Percentiles rank a stretch among this genome's conserved stretches.
These are phyloP conservation scores for Didymella pinodella DNA, from an alignment of 2,329 filamentous ascomycete species.

Conservation along the genomic window DNA sequence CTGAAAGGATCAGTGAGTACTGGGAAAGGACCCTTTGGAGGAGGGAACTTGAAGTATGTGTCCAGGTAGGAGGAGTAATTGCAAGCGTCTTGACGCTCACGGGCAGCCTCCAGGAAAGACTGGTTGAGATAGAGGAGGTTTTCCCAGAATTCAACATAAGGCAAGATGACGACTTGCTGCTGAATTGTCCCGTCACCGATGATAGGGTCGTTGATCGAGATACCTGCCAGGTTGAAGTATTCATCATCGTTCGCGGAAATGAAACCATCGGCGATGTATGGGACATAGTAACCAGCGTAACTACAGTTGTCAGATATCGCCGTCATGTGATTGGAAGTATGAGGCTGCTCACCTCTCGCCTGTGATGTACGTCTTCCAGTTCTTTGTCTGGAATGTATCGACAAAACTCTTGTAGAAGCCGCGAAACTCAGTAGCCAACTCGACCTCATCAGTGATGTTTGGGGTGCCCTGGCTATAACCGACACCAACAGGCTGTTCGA, in stretches of 20 bases:
- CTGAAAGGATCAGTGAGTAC: slow-evolving; percentile 35
- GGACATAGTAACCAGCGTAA: slow-evolving; percentile 54
- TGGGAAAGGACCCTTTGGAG: slow-evolving; percentile 46
- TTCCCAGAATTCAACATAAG: slow-evolving; percentile 52
- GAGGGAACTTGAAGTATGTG: slow-evolving; percentile 53
- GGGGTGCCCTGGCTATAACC: slow-evolving; percentile 55
- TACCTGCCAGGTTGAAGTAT: slow-evolving; percentile 61
- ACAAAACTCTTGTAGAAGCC: slow-evolving; percentile 65
- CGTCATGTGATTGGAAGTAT: background rate
- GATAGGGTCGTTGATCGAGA: slow-evolving; percentile 59
- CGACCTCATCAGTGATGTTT: slow-evolving; percentile 57
- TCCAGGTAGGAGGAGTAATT: slow-evolving; percentile 35
- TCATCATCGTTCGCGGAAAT: slow-evolving; percentile 61
- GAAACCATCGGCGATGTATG: slow-evolving; percentile 65
- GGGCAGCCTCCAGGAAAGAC: slow-evolving; percentile 50
- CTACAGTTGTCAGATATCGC: background rate
- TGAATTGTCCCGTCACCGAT: slow-evolving; percentile 54
- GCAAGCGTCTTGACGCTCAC: slow-evolving; percentile 41
- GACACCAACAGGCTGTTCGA: slow-evolving; percentile 60
- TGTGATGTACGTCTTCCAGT: slow-evolving; percentile 63
- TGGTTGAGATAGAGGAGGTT: slow-evolving; percentile 55
- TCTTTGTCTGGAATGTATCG: slow-evolving; percentile 61
- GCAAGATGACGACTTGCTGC: slow-evolving; percentile 47
- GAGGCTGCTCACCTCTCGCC: slow-evolving; percentile 51
- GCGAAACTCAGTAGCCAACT: slow-evolving; percentile 57